A percentile compares a stretch with the other conserved stretches of the same genome.
Conservation (phyloP, 768 basidiomycete species). For the Strobilomyces confusus region DNA sequence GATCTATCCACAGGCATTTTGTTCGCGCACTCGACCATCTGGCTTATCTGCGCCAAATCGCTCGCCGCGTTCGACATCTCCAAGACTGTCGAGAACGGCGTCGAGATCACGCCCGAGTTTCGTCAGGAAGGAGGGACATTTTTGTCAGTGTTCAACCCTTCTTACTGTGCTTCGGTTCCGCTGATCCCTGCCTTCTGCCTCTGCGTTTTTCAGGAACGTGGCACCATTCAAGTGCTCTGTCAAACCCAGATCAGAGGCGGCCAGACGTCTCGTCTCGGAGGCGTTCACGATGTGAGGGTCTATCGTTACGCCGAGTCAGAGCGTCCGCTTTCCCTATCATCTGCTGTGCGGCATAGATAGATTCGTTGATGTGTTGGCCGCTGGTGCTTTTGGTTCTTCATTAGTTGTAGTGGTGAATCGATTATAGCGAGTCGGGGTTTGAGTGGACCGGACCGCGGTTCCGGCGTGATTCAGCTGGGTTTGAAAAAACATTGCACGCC, state of each 20-base stretch:
- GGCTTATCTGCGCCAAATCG: constrained; percentile 27
- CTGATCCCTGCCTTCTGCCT: not conserved
- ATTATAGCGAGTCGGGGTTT: too few species aligned
- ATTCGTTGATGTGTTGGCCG: too few species aligned
- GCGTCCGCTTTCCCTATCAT: not conserved
- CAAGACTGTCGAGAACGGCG: constrained; percentile 38
- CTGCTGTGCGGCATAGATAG: too few species aligned
- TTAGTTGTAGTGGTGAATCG: too few species aligned
- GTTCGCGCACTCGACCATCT: constrained; percentile 26
- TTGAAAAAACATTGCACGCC: not conserved
- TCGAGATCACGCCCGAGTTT: constrained; percentile 42
- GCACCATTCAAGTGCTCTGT: constrained; percentile 15
- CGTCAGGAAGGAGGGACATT: constrained; percentile 22
- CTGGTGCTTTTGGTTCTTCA: too few species aligned
- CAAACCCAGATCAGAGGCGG: constrained; percentile 4
- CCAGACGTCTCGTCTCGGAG: not conserved
- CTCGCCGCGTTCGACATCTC: constrained; percentile 44
- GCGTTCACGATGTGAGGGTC: not conserved
- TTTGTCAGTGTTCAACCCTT: constrained; percentile 2
- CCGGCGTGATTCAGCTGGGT: not conserved
- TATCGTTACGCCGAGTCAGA: not conserved
- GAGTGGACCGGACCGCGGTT: too few species aligned
- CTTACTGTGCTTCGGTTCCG: too few species aligned
- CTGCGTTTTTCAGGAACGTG: not conserved
- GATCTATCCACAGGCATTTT: constrained; percentile 19